These are phyloP conservation scores for Cytidiella melzeri DNA, from an alignment of 768 basidiomycete species.

Conservation along the genomic window DNA sequence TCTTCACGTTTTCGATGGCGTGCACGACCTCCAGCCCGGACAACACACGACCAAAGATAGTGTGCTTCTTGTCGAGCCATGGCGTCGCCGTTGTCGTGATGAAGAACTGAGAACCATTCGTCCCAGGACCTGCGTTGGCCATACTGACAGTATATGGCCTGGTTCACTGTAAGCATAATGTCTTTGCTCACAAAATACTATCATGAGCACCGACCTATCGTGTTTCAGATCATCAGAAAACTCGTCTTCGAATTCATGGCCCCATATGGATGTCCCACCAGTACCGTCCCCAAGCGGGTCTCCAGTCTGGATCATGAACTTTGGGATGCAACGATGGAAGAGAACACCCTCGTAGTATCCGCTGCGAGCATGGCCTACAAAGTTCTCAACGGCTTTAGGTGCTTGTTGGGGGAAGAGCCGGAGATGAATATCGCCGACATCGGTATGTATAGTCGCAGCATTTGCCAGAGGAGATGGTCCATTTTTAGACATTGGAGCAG, in stretches of 20 bases:
- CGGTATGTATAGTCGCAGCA: conserved; percentile 89
- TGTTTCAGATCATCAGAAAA: conserved; percentile 85
- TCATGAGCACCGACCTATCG: conserved; percentile 56
- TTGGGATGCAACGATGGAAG: conserved; percentile 96
- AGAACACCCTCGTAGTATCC: conserved; percentile 90
- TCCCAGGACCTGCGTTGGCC: conserved; percentile 86
- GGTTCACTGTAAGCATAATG: conserved; percentile 2
- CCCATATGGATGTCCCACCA: conserved; percentile 90
- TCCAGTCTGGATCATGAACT: conserved; percentile 98
- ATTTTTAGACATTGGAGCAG: conserved; percentile 40
- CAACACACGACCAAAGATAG: conserved; percentile 86
- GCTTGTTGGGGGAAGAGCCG: conserved; percentile 86
- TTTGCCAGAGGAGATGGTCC: conserved; percentile 71
- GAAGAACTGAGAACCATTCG: conserved; percentile 98
- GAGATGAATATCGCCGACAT: conserved; percentile 87
- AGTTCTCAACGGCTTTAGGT: conserved; percentile 97
- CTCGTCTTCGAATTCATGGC: conserved; percentile 86
- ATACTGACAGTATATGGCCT: conserved; percentile 95
- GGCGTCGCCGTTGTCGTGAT: conserved; percentile 93
- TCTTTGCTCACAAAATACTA: neutral
- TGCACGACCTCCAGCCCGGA: conserved; percentile 89
- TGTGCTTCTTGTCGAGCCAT: conserved; percentile 89
- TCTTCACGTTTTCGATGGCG: conserved; percentile 85
- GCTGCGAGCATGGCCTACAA: conserved; percentile 84
- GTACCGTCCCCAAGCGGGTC: conserved; percentile 95